Percentiles rank a stretch among this genome's conserved stretches.
Conservation (phyloP, 176 grass and related monocot genomes). For the Oryza rufipogon region DNA sequence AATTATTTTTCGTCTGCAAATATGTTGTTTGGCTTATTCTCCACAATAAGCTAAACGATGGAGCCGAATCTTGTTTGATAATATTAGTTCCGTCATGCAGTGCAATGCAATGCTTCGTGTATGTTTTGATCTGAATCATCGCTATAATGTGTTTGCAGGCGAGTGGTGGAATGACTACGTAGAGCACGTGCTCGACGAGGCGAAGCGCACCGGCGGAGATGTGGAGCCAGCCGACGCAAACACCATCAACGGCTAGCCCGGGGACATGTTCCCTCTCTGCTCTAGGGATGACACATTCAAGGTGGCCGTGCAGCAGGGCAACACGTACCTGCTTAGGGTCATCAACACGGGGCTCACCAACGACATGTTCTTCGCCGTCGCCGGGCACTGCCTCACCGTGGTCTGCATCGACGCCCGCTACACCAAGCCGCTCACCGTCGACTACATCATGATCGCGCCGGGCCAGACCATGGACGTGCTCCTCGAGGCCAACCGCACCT, state of each 20-base stretch:
- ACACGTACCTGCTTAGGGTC: conserved; percentile 61
- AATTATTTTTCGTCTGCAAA: too few relatives aligned
- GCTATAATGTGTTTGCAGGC: background rate
- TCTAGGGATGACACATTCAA: conserved; percentile 22
- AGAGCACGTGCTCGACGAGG: background rate
- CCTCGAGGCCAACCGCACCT: conserved; percentile 20
- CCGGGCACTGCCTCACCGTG: conserved; percentile 58
- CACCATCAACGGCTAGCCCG: conserved; percentile 68
- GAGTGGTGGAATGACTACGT: conserved; percentile 48
- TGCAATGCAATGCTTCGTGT: background rate
- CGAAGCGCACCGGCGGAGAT: conserved; percentile 24
- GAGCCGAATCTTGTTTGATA: too few relatives aligned
- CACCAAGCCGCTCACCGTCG: conserved; percentile 41
- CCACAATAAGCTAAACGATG: too few relatives aligned
- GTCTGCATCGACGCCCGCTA: conserved; percentile 58
- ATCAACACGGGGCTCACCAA: conserved; percentile 64
- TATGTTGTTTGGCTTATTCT: too few relatives aligned
- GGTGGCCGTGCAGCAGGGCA: conserved; percentile 48
- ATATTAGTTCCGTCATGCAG: too few relatives aligned
- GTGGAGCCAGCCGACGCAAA: conserved; percentile 32
- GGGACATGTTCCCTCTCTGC: conserved; percentile 12
- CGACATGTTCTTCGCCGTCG: conserved; percentile 58
- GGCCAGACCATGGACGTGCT: conserved; percentile 52
- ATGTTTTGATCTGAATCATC: background rate
- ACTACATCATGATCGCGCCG: conserved; percentile 32